Evolutionary conservation across 495 filamentous ascomycete species (phyloP), one percentile per base, ranked within the genome.

Genomic region (Neurospora sp.): DNA sequence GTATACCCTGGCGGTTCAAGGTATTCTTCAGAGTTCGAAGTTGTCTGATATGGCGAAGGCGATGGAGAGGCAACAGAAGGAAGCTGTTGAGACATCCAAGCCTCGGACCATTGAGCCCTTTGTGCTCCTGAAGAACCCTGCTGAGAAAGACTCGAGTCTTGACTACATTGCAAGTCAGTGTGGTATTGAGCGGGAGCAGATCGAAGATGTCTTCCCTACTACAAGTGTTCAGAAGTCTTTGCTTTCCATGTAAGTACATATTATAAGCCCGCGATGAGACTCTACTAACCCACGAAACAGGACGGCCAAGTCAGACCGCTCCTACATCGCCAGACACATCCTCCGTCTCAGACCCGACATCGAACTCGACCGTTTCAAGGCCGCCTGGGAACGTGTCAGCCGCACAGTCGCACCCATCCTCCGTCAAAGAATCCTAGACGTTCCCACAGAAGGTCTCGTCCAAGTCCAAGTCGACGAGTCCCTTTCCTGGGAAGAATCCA

Each of bases 371-470:
- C 79, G 74, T 10, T 85, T 89, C 76, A 79, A 80, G 71, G 71
- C 74, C 3, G 84, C 87, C 14, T 89, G 87, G 88, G 76, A 85
- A 70, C 76, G 74, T 4, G 86, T 89, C 35, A 44, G 41, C 17
- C 41, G 41, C 16, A 44, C 6, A 44, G 16, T 44, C 41, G 41
- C 41, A n/a, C 41, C 41, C 59, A 91, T 92, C 71, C 86, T 94
- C 5, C 85, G 91, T 44, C 93, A 91, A 9, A 85, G 87, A 5
- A 93, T 94, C 74, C 81, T 88, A 8, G 76, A 81, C 59, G 69
- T 70, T 1, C 70, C 68, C 12, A 53, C 44, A 3, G 48, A 53
- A 0, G 75, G 74, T 3, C 78, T 76, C n/a, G 12, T 78, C n/a
- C 79, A 81, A 27, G 71, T 74, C 10, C 41, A 44, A 44, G 41